These are phyloP conservation scores for Pseudoneurospora amorphoporcata DNA, from an alignment of 495 filamentous ascomycete genomes.

Conservation along the genomic window DNA sequence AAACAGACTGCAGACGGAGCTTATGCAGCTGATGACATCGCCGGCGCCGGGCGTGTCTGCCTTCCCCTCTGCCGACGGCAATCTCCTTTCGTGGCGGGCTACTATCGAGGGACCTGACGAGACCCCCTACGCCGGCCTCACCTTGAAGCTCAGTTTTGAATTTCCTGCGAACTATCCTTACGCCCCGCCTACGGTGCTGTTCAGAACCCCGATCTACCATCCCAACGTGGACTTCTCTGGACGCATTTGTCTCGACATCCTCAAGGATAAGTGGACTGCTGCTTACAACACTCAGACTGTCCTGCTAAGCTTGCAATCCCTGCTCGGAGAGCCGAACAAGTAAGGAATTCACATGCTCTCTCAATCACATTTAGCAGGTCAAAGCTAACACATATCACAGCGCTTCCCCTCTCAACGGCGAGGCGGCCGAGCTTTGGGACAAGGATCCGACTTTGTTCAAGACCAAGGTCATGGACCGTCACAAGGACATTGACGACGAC, in stretches of 20 bases:
- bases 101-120: conserved; percentile 88
- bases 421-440: conserved; percentile 95
- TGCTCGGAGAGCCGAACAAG: conserved; percentile 98
- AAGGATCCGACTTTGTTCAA: conserved; percentile 81
- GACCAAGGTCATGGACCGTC: conserved; percentile 49
- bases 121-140: conserved; percentile 82
- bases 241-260: conserved; percentile 88
- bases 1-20: conserved; percentile 66
- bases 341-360: conserved; percentile 28
- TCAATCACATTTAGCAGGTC: background rate
- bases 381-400: conserved; percentile 34
- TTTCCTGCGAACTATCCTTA: conserved; percentile 94
- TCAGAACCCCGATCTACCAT: conserved; percentile 89
- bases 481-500: conserved; percentile 48
- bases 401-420: conserved; percentile 87
- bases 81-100: conserved; percentile 83
- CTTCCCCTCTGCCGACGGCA: conserved; percentile 83
- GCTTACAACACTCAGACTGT: conserved; percentile 93
- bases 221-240: conserved; percentile 91
- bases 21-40: conserved; percentile 96
- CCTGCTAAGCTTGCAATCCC: conserved; percentile 83
- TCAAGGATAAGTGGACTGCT: conserved; percentile 95
- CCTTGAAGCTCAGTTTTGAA: conserved; percentile 84
- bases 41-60: conserved; percentile 89
- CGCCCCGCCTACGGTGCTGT: conserved; percentile 81